Percentiles rank a stretch among this genome's conserved stretches.
These are phyloP conservation scores for Hura crepitans DNA, from an alignment of 441 rosid genomes.

Conservation along the genomic window DNA sequence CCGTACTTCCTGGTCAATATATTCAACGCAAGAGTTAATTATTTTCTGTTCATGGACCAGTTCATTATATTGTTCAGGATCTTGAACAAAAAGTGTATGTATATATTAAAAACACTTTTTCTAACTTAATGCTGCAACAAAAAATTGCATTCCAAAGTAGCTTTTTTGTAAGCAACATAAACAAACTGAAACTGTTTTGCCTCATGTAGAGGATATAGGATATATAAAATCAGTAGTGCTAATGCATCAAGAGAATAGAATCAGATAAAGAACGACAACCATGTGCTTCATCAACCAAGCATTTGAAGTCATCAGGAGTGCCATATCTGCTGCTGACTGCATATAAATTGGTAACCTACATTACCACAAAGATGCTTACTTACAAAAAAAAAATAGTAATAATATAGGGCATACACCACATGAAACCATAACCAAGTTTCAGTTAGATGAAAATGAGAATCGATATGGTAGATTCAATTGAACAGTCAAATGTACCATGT, in stretches of 20 bases:
- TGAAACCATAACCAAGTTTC: not conserved
- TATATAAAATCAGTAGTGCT: not conserved
- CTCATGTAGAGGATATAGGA: constrained; percentile 17
- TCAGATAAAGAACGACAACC: constrained; percentile 43
- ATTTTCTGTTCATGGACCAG: not conserved
- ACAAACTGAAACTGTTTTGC: not conserved
- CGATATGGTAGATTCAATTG: not conserved
- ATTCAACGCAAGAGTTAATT: not conserved
- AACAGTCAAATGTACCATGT: not conserved
- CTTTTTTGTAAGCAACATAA: constrained; percentile 6
- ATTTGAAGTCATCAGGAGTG: constrained; percentile 92
- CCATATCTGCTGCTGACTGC: constrained; percentile 96
- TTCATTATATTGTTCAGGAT: not conserved
- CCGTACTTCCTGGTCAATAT: not conserved
- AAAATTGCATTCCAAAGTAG: constrained; percentile 5
- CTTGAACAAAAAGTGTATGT: constrained; percentile 7
- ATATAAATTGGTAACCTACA: constrained; percentile 83
- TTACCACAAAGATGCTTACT: constrained; percentile 24
- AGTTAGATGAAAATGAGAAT: not conserved
- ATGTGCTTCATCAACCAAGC: constrained; percentile 91
- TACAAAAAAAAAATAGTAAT: constrained; percentile 11
- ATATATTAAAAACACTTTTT: not conserved
- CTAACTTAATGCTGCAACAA: not conserved
- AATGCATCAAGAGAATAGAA: constrained; percentile 16
- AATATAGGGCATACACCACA: not conserved